Conservation (phyloP, 441 rosid genomes). For the Pelargonium australe region DNA sequence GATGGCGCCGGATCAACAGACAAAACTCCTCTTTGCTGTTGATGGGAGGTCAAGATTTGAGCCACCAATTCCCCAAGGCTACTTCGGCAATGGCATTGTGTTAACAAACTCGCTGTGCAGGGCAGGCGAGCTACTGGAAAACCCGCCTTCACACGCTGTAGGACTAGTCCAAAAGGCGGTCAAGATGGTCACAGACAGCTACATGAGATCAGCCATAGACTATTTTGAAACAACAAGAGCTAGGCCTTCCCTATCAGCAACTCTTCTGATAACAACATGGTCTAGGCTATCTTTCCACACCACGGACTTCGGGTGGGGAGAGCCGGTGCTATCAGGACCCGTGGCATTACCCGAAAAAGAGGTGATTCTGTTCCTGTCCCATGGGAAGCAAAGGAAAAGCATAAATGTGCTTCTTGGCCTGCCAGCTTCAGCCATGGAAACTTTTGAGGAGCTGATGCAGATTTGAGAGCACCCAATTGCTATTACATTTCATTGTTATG, state of each 20-base stretch:
- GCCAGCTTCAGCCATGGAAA: constrained; percentile 69
- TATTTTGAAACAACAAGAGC: constrained; percentile 70
- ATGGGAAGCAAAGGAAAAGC: constrained; percentile 48
- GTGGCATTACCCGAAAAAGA: constrained; percentile 81
- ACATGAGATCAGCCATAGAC: constrained; percentile 85
- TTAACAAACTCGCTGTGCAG: constrained; percentile 46
- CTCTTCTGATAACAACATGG: constrained; percentile 68
- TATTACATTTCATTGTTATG: not conserved
- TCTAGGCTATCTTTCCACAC: constrained; percentile 63
- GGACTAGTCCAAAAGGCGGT: constrained; percentile 57
- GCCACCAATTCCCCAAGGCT: constrained; percentile 62
- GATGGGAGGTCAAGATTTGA: constrained; percentile 63
- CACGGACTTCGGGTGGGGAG: constrained; percentile 86
- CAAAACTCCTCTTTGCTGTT: constrained; percentile 73
- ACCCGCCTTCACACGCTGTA: constrained; percentile 45
- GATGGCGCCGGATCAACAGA: constrained; percentile 53
- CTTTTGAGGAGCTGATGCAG: constrained; percentile 50
- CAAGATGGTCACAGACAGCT: constrained; percentile 49
- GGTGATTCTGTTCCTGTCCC: constrained; percentile 64
- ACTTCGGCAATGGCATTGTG: constrained; percentile 67
- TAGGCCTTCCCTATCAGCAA: constrained; percentile 65
- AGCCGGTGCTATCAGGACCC: constrained; percentile 62
- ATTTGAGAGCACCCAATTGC: constrained; percentile 20
- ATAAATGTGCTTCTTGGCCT: constrained; percentile 69
- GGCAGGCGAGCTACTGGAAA: constrained; percentile 57